Percentiles rank a stretch among this genome's conserved stretches.
Conservation (phyloP, 2,329 filamentous ascomycete genomes). For the Fonsecaea pedrosoi region DNA sequence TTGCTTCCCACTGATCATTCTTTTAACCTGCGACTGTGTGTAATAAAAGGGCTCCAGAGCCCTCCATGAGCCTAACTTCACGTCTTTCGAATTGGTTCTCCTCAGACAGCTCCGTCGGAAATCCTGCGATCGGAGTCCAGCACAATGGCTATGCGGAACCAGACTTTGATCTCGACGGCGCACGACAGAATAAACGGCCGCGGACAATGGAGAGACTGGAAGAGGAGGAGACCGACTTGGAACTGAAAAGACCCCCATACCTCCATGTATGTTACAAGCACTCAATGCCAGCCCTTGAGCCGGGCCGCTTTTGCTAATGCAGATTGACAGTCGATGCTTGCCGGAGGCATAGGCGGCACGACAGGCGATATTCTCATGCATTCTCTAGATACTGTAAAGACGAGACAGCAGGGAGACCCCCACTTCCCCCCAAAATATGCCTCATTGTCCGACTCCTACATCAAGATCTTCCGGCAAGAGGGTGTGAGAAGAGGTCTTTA, state of each 20-base stretch:
- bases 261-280: constrained; percentile 61
- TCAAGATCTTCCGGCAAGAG: constrained; percentile 91
- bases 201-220: constrained; percentile 38
- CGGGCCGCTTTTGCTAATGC: constrained; percentile 20
- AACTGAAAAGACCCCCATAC: constrained; percentile 62
- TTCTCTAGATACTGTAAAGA: constrained; percentile 98
- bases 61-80: constrained; percentile 65
- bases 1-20: background rate
- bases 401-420: constrained; percentile 93
- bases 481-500: constrained; percentile 86
- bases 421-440: constrained; percentile 92
- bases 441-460: constrained; percentile 86
- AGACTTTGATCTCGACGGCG: constrained; percentile 40
- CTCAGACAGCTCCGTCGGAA: constrained; percentile 45
- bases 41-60: constrained; percentile 33
- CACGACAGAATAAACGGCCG: constrained; percentile 40
- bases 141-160: constrained; percentile 42
- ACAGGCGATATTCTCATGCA: constrained; percentile 99
- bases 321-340: constrained; percentile 79
- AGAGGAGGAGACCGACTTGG: constrained; percentile 38
- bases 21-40: background rate
- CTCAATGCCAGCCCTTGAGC: constrained; percentile 31
- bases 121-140: constrained; percentile 23
- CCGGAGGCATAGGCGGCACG: constrained; percentile 88
- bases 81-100: constrained; percentile 61